Evolutionary conservation across 1,284 basidiomycete genomes (phyloP).

Genomic region (Cryptococcus depauperatus): DNA sequence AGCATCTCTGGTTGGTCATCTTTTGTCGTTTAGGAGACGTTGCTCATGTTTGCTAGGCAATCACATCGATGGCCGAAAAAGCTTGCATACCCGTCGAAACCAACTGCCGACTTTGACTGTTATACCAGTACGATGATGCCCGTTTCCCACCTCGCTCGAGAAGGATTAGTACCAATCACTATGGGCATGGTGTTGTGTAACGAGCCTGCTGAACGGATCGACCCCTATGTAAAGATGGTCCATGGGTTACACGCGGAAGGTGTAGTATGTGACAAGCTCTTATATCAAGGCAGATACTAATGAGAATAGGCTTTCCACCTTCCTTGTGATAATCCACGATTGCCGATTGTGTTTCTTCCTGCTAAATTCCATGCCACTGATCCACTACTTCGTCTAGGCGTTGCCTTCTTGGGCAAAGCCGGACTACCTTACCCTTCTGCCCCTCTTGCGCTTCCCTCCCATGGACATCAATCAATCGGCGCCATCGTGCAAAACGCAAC

Average conservation of each 20-base stretch:
- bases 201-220: constrained; percentile 25
- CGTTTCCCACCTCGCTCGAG: constrained; percentile 37
- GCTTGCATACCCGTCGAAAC: constrained; percentile 25
- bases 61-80: constrained; percentile 29
- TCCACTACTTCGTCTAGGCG: constrained; percentile 35
- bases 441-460: constrained; percentile 5
- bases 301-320: constrained; percentile 34
- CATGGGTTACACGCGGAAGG: constrained; percentile 40
- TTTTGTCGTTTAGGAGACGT: neutral
- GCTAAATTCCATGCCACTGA: constrained; percentile 40
- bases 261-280: constrained; percentile 33
- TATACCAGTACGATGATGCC: constrained; percentile 39
- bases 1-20: constrained; percentile 45
- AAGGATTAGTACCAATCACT: constrained; percentile 34
- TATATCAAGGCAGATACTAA: too few relatives aligned
- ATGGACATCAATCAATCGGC: neutral
- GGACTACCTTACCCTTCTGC: constrained; percentile 19
- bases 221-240: constrained; percentile 35
- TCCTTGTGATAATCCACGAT: constrained; percentile 16
- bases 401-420: constrained; percentile 41
- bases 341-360: constrained; percentile 40
- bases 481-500: neutral
- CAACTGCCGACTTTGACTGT: constrained; percentile 12
- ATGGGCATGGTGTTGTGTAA: constrained; percentile 45
- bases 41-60: constrained; percentile 24